These are phyloP conservation scores for Aurifilum marmelostoma DNA, from an alignment of 2,329 filamentous ascomycete species.

Conservation along the genomic window DNA sequence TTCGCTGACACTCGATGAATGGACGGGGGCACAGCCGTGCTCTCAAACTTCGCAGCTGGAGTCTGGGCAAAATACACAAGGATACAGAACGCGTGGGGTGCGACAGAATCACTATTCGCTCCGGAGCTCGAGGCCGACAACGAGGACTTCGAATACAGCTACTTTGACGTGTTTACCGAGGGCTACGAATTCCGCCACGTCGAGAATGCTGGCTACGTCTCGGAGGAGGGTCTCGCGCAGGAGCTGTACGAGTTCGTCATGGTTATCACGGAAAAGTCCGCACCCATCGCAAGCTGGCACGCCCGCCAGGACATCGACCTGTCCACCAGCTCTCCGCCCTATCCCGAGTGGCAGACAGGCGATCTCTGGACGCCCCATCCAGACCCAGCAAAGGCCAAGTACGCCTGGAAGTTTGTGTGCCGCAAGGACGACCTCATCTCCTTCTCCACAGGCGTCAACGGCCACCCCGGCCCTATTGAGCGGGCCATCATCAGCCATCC, in stretches of 20 bases:
- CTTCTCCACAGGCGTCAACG: slow-evolving; percentile 31
- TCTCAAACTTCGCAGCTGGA: slow-evolving; percentile 26
- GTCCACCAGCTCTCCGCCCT: slow-evolving; percentile 22
- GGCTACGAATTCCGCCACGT: slow-evolving; percentile 30
- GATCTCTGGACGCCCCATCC: slow-evolving; percentile 34
- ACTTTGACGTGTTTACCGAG: slow-evolving; percentile 30
- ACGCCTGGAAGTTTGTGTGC: slow-evolving; percentile 32
- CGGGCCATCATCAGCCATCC: slow-evolving; percentile 22
- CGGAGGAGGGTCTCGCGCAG: slow-evolving; percentile 21
- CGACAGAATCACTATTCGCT: slow-evolving; percentile 28
- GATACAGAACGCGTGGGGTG: slow-evolving; percentile 31
- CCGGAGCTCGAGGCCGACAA: slow-evolving; percentile 28
- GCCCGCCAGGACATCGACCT: slow-evolving; percentile 25
- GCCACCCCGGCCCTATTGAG: slow-evolving; percentile 31
- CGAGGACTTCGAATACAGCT: slow-evolving; percentile 31
- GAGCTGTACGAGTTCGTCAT: slow-evolving; percentile 32
- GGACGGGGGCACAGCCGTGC: slow-evolving; percentile 20
- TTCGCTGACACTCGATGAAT: slow-evolving; percentile 8
- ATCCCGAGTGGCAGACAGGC: slow-evolving; percentile 29
- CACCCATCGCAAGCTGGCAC: slow-evolving; percentile 29
- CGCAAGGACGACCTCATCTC: slow-evolving; percentile 36
- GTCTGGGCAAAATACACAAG: slow-evolving; percentile 31
- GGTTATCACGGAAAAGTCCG: slow-evolving; percentile 22
- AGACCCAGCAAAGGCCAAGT: slow-evolving; percentile 31
- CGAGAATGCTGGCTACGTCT: slow-evolving; percentile 25